Evolutionary conservation across 352 stramenopile genomes (phyloP).

Genomic region (Phytopythium litorale): DNA sequence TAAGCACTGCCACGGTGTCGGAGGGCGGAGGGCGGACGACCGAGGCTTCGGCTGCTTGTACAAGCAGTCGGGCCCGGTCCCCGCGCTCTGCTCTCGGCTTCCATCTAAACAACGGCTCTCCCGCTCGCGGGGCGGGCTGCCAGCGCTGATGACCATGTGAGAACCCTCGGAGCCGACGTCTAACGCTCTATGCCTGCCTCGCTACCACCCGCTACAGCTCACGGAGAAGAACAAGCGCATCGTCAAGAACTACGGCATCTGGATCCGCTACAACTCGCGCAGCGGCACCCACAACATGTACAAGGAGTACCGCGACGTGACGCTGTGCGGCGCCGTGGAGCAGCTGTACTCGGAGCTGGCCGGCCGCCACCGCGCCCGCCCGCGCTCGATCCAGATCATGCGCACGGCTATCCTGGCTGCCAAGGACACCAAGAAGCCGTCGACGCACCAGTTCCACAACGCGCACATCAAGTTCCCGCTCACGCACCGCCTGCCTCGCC

Average conservation of each 20-base stretch:
- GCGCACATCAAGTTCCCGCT: slow-evolving; percentile 98
- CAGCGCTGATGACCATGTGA: neutral
- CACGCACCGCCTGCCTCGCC: slow-evolving; percentile 93
- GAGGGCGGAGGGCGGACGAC: neutral
- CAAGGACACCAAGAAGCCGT: slow-evolving; percentile 95
- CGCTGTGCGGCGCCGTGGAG: slow-evolving; percentile 96
- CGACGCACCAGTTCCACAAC: slow-evolving; percentile 97
- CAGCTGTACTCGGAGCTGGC: slow-evolving; percentile 99
- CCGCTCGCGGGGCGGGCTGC: neutral
- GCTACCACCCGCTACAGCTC: slow-evolving; percentile 53
- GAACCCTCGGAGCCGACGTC: neutral
- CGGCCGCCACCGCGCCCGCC: slow-evolving; percentile 95
- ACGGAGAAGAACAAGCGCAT: slow-evolving; percentile 97
- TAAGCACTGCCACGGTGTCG: slow-evolving; percentile 2
- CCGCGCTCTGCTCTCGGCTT: neutral
- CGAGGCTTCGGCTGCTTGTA: no score
- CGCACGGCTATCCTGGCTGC: slow-evolving; percentile 94
- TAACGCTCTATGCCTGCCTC: slow-evolving; percentile 4
- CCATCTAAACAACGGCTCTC: slow-evolving; percentile 4
- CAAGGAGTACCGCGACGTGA: slow-evolving; percentile 99
- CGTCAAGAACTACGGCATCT: slow-evolving; percentile 99
- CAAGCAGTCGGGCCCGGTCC: no score
- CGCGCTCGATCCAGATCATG: slow-evolving; percentile 99
- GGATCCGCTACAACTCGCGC: slow-evolving; percentile 99
- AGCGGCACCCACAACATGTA: slow-evolving; percentile 99